Evolutionary conservation across 192 early-diverging fungal species (phyloP).

Genomic region (Rhizophagus prolifer): DNA sequence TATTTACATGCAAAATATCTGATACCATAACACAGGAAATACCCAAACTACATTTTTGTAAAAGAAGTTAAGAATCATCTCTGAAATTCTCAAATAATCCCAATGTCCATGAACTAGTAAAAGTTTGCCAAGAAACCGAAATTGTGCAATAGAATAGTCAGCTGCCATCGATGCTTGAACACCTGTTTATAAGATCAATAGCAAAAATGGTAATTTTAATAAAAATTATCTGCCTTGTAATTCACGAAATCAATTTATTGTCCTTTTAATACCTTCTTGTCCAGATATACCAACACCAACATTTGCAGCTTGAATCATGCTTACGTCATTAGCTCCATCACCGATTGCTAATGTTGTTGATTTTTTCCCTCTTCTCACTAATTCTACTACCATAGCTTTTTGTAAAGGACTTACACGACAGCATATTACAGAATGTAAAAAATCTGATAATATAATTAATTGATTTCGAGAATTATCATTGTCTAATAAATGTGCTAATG

Average conservation of each 20-base stretch:
- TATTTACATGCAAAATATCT: constrained; percentile 80
- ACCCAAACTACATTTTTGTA: constrained; percentile 97
- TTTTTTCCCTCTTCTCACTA: constrained; percentile 76
- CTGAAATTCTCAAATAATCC: constrained; percentile 85
- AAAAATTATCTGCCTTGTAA: constrained; percentile 29
- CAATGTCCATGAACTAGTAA: constrained; percentile 92
- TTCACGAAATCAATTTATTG: background rate
- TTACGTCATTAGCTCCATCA: constrained; percentile 88
- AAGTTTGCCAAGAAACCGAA: constrained; percentile 83
- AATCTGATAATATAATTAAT: constrained; percentile 69
- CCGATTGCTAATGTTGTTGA: constrained; percentile 71
- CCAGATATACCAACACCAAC: constrained; percentile 79
- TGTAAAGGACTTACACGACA: constrained; percentile 92
- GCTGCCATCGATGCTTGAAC: constrained; percentile 92
- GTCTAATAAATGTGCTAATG: constrained; percentile 47
- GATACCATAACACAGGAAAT: constrained; percentile 91
- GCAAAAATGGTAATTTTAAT: background rate
- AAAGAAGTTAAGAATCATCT: constrained; percentile 92
- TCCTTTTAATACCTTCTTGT: constrained; percentile 62
- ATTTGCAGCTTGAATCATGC: constrained; percentile 97
- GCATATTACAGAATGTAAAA: constrained; percentile 85
- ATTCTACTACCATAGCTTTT: constrained; percentile 91
- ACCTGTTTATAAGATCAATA: constrained; percentile 42
- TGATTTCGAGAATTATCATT: constrained; percentile 54
- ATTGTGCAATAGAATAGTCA: constrained; percentile 92